Evolutionary conservation across 1,139 yeast species (phyloP).

Genomic region (Candida dubliniensis): DNA sequence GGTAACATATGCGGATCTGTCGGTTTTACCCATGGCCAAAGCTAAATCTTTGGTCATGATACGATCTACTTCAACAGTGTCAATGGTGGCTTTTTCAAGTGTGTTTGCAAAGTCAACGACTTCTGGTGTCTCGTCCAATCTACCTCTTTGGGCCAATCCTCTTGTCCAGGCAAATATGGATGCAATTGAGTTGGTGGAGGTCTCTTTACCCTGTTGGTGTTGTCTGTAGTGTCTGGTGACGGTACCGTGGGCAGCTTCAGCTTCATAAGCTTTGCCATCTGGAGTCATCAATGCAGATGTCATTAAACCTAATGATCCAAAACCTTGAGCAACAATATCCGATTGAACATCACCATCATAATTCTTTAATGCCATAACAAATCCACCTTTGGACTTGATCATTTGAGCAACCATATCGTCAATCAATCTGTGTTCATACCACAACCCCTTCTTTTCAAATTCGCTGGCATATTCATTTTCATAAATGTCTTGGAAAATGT

Average conservation of each 20-base stretch:
- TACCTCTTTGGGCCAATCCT: constrained; percentile 80
- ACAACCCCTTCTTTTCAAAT: constrained; percentile 66
- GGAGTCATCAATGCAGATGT: constrained; percentile 84
- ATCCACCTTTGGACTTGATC: constrained; percentile 84
- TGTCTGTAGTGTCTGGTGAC: constrained; percentile 86
- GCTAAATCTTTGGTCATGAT: constrained; percentile 86
- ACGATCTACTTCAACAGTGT: constrained; percentile 71
- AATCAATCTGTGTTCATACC: constrained; percentile 80
- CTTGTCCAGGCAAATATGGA: constrained; percentile 87
- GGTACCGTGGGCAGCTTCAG: constrained; percentile 88
- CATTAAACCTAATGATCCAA: constrained; percentile 82
- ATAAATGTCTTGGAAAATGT: constrained; percentile 68
- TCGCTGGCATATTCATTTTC: constrained; percentile 54
- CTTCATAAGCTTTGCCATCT: constrained; percentile 79
- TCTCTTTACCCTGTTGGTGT: constrained; percentile 80
- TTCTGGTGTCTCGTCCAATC: constrained; percentile 67
- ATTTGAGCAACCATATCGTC: constrained; percentile 91
- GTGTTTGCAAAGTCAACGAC: constrained; percentile 66
- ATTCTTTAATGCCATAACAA: constrained; percentile 78
- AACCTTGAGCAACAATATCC: constrained; percentile 85
- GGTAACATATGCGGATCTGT: constrained; percentile 66
- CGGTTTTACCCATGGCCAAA: constrained; percentile 66
- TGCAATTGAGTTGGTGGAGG: constrained; percentile 83
- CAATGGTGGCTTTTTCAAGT: constrained; percentile 67
- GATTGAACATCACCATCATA: constrained; percentile 88